A percentile compares a stretch with the other conserved stretches of the same genome.
Conservation (phyloP, 176 grass and related monocot genomes). For the Juncus effusus region DNA sequence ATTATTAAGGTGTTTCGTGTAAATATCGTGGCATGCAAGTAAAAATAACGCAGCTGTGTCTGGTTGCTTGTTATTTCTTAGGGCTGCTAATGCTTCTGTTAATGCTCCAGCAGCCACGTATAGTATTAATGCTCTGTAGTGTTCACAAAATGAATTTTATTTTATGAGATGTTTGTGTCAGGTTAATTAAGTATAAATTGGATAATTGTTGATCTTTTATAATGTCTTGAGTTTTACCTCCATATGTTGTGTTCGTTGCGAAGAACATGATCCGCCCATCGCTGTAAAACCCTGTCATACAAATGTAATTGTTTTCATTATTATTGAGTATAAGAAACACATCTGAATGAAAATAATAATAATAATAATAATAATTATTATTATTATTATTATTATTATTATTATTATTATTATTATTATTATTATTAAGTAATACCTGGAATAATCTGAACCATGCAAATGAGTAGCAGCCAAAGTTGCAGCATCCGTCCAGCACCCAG, state of each 20-base stretch:
- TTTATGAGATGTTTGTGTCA: background rate
- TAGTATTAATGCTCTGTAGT: conserved; percentile 69
- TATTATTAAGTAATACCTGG: conserved; percentile 42
- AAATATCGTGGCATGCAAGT: conserved; percentile 94
- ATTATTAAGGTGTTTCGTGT: conserved; percentile 39
- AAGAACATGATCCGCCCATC: conserved; percentile 91
- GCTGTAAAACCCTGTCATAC: conserved; percentile 68
- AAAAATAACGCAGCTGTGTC: conserved; percentile 86
- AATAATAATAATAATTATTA: background rate
- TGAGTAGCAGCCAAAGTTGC: conserved; percentile 91
- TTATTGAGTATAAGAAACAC: background rate
- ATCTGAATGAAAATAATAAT: background rate
- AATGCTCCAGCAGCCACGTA: conserved; percentile 91
- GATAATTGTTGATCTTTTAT: too few relatives aligned
- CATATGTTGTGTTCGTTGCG: conserved; percentile 88
- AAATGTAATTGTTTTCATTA: conserved; percentile 15
- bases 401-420: too few relatives aligned
- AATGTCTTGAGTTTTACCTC: conserved; percentile 51
- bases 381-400: too few relatives aligned
- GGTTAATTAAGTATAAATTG: conserved; percentile 5
- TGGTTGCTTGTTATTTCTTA: conserved; percentile 63
- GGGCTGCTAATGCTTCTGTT: conserved; percentile 72
- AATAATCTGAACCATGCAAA: conserved; percentile 96
- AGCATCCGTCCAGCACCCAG: conserved; percentile 92
- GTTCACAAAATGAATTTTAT: conserved; percentile 20